Evolutionary conservation across 2,329 filamentous ascomycete genomes (phyloP).

Genomic region (Xylariaceae sp.): DNA sequence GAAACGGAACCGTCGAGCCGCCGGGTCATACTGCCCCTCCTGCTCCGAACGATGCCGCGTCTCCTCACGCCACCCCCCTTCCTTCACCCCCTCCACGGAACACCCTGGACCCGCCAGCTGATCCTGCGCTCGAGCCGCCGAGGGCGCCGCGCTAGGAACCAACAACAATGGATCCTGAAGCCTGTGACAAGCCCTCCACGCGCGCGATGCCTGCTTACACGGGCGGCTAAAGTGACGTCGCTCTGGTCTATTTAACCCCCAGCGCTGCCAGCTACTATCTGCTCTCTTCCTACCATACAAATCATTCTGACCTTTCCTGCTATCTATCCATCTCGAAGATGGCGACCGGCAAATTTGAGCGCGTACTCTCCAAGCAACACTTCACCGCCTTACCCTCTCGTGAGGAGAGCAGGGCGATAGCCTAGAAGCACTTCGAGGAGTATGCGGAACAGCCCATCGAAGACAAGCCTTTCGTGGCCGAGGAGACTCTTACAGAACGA

Average conservation of each 20-base stretch:
- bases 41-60: too few species aligned
- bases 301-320: not conserved
- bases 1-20: too few species aligned
- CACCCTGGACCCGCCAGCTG: too few species aligned
- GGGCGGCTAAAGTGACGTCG: not conserved
- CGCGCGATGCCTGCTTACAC: not conserved
- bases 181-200: too few species aligned
- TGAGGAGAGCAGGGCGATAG: conserved; percentile 5
- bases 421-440: conserved; percentile 5
- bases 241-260: conserved; percentile 1
- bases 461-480: conserved; percentile 5
- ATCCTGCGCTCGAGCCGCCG: too few species aligned
- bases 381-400: conserved; percentile 6
- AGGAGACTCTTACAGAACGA: conserved; percentile 3
- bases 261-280: too few species aligned
- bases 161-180: too few species aligned
- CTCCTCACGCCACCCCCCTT: too few species aligned
- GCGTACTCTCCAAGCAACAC: not conserved
- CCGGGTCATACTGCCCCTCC: too few species aligned
- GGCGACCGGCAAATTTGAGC: not conserved
- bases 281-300: not conserved
- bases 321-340: conserved; percentile 5
- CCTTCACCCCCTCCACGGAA: too few species aligned
- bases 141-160: too few species aligned
- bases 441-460: conserved; percentile 2